These are phyloP conservation scores for Colletotrichum kahawae DNA, from an alignment of 2,329 filamentous ascomycete genomes.

Conservation along the genomic window DNA sequence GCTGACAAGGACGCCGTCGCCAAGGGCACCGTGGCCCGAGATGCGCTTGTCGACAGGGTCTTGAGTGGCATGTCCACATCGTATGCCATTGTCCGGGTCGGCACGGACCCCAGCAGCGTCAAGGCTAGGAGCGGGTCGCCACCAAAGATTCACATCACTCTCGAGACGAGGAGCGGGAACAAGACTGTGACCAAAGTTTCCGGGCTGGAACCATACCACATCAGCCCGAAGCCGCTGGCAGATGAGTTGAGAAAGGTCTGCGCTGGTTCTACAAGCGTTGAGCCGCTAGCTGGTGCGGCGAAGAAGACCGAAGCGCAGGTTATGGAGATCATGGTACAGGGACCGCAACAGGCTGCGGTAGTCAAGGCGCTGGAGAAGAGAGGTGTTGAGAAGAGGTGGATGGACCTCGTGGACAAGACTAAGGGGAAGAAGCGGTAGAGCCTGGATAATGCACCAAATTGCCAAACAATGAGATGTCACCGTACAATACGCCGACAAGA, in stretches of 20 bases:
- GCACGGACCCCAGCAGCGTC: background rate
- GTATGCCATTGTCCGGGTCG: background rate
- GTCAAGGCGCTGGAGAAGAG: background rate
- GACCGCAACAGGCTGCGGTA: background rate
- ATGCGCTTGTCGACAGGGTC: background rate
- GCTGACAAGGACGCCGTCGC: background rate
- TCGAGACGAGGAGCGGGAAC: background rate
- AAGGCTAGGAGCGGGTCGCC: background rate
- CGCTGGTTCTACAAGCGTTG: background rate
- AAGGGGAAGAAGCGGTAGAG: background rate
- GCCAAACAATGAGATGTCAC: accelerated
- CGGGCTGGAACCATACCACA: background rate
- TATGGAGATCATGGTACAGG: background rate
- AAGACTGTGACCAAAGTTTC: background rate
- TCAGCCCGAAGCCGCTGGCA: background rate
- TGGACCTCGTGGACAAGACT: background rate
- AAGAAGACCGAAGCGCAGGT: background rate
- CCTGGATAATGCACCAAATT: background rate
- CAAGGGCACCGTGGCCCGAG: background rate
- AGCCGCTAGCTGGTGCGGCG: background rate
- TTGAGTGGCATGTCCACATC: background rate
- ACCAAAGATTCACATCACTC: background rate
- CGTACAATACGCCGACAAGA: background rate
- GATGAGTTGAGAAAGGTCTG: background rate
- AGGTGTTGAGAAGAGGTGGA: background rate